Evolutionary conservation across 257 asterid genomes (phyloP), one percentile per base, ranked within the genome.

Genomic region (Fraxinus quadrangulata): DNA sequence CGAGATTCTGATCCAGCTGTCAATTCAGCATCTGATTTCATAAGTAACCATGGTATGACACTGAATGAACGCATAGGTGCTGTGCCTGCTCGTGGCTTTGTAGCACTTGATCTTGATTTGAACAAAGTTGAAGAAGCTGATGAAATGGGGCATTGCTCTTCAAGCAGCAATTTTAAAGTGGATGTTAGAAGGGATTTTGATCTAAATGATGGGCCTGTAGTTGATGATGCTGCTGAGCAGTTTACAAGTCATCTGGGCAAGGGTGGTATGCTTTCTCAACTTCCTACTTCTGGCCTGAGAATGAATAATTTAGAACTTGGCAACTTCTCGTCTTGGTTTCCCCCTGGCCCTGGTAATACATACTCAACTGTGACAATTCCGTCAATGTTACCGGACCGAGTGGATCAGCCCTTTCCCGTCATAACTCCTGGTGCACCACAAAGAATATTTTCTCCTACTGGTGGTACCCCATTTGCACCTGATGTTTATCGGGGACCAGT

Each of bases 241-340:
- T 73, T 83, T 65, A 72, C 79, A 61, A 75, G 30, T 39, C 82
- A 75, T 47, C 83, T 75, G 73, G 54, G 70, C 67, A 83, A 86
- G 73, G 86, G 77, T 56, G 84, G 79, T 83, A 66, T 83, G 77
- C 81, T 85, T 59, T 61, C 91, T 23, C 98, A 86, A 34, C 81
- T 80, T 70, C 84, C 90, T 70, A 42, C 82, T 69, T 45, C 87
- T 33, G 89, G 91, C 75, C 83, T 81, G 59, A 80, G 90, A 78
- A 56, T 87, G 66, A 87, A 71, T 82, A 83, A 74, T 80, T 84
- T 83, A 5, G 94, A 83, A 31, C 69, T 86, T 16, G 91, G 89
- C 51, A 91, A 70, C 76, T 89, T 86, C 86, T 83, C 97, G 19
- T 86, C 98, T 77, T 91, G 96, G 97, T 87, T 91, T 81, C 77